Percentiles rank a stretch among this genome's conserved stretches.
Conservation (phyloP, 352 stramenopile species). For the Phytophthora ohioensis region DNA sequence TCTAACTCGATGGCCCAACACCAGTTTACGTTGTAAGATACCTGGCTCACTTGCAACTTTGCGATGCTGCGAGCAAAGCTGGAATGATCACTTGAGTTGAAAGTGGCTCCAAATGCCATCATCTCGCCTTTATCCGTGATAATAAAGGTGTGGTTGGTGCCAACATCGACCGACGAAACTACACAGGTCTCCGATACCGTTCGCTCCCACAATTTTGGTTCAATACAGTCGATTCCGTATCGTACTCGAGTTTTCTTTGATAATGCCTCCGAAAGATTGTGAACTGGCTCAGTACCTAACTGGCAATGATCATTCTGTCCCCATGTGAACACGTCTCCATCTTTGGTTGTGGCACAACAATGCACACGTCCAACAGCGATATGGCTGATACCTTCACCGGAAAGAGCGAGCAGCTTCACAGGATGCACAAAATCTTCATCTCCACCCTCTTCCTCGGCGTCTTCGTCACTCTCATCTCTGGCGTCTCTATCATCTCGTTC, state of each 20-base stretch:
- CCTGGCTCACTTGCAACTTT: conserved; percentile 71
- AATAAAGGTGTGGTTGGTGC: conserved; percentile 79
- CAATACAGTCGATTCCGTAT: conserved; percentile 64
- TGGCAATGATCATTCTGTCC: conserved; percentile 88
- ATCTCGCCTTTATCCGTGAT: conserved; percentile 62
- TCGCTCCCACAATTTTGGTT: conserved; percentile 76
- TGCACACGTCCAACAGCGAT: conserved; percentile 84
- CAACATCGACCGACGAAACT: conserved; percentile 62
- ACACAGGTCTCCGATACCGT: conserved; percentile 69
- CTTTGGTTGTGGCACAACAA: conserved; percentile 79
- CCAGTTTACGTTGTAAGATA: conserved; percentile 16
- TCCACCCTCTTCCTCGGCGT: conserved; percentile 43
- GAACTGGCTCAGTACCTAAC: conserved; percentile 67
- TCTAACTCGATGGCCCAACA: neutral
- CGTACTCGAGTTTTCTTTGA: conserved; percentile 66
- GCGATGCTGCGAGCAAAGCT: conserved; percentile 60
- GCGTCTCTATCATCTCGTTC: conserved; percentile 32
- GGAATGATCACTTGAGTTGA: conserved; percentile 68
- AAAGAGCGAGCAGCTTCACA: conserved; percentile 69
- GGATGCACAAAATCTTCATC: conserved; percentile 78
- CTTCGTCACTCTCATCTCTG: conserved; percentile 23
- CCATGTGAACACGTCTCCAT: conserved; percentile 87
- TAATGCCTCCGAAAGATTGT: conserved; percentile 62
- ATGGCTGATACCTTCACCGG: conserved; percentile 69
- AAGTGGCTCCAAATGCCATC: conserved; percentile 75